These are phyloP conservation scores for Echeveria elegans DNA, from an alignment of 164 flowering plant species.

Conservation along the genomic window DNA sequence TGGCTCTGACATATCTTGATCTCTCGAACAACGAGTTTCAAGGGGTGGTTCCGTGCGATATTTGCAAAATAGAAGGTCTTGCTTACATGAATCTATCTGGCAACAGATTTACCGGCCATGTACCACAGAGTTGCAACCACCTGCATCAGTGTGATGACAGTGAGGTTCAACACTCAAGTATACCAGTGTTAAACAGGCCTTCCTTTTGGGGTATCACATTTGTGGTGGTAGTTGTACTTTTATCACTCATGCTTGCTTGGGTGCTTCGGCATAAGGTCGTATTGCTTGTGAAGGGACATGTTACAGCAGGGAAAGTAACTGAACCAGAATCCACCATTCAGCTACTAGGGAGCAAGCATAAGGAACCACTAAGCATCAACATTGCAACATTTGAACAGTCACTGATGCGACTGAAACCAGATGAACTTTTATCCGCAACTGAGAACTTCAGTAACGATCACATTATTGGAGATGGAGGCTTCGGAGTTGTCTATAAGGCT, in stretches of 20 bases:
- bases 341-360: constrained; percentile 32
- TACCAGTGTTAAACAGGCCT: constrained; percentile 18
- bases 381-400: too few species aligned
- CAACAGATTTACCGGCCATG: constrained; percentile 31
- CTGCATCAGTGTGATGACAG: constrained; percentile 17
- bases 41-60: constrained; percentile 29
- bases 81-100: constrained; percentile 34
- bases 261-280: constrained; percentile 19
- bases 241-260: constrained; percentile 22
- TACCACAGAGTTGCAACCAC: constrained; percentile 28
- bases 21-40: constrained; percentile 39
- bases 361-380: constrained; percentile 39
- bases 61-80: constrained; percentile 38
- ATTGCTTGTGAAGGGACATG: background rate
- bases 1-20: constrained; percentile 42
- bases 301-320: constrained; percentile 14
- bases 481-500: too few species aligned
- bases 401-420: constrained; percentile 30
- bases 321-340: constrained; percentile 30
- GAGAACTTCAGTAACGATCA: constrained; percentile 6
- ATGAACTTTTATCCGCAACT: constrained; percentile 51
- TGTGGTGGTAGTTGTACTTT: constrained; percentile 19
- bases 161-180: background rate
- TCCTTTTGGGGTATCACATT: constrained; percentile 28
- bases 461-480: too few species aligned